These are phyloP conservation scores for Aspergillus quadricinctus DNA, from an alignment of 2,329 filamentous ascomycete genomes.

Conservation along the genomic window DNA sequence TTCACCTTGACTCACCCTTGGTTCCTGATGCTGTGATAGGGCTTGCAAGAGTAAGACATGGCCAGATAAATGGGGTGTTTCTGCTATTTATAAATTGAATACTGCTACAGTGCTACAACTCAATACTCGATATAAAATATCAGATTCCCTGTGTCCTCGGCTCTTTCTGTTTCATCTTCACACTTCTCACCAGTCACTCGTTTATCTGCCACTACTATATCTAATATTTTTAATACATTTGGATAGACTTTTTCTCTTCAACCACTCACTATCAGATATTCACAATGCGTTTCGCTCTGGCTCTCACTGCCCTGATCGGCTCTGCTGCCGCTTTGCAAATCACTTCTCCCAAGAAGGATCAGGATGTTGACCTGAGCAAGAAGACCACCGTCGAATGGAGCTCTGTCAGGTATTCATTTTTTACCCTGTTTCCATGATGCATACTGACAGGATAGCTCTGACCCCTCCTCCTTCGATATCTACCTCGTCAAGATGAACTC, in stretches of 20 bases:
- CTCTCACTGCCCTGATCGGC: neutral
- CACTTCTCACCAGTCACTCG: neutral
- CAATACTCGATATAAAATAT: neutral
- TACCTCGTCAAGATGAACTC: constrained; percentile 39
- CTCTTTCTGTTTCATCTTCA: neutral
- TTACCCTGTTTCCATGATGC: neutral
- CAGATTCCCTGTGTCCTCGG: neutral
- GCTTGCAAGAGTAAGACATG: neutral
- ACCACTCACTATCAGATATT: constrained; percentile 3
- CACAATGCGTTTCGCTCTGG: neutral
- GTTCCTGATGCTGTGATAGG: neutral
- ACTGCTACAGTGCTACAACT: neutral
- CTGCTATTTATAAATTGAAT: neutral
- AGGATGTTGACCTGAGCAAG: constrained; percentile 34
- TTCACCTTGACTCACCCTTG: neutral
- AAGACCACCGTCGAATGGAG: constrained; percentile 38
- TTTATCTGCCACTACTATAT: neutral
- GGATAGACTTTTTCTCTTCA: neutral
- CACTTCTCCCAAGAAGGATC: constrained; percentile 28
- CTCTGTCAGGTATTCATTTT: constrained; percentile 28
- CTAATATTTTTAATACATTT: neutral
- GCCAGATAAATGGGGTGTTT: neutral
- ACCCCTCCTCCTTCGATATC: constrained; percentile 39
- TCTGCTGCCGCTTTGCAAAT: constrained; percentile 26
- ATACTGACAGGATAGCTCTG: constrained; percentile 28